Evolutionary conservation across 2,329 filamentous ascomycete species (phyloP).

Genomic region (Ophiostoma sp.): DNA sequence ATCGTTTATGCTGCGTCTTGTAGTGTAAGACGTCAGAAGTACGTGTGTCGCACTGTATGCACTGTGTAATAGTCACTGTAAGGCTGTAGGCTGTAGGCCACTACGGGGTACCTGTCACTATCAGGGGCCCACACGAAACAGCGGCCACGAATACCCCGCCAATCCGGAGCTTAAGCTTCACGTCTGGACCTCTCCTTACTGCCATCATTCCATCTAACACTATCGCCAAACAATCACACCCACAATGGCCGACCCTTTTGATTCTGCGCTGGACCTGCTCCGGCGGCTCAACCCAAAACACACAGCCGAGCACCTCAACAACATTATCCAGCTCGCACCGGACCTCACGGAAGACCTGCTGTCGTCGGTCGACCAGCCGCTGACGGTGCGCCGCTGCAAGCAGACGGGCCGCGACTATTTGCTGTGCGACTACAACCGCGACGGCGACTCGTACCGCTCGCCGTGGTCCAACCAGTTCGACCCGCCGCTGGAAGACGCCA

Average conservation of each 20-base stretch:
- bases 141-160: conserved; percentile 10
- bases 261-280: conserved; percentile 87
- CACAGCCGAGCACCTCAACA: conserved; percentile 79
- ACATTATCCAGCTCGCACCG: conserved; percentile 82
- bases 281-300: conserved; percentile 94
- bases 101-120: neutral
- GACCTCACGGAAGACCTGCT: conserved; percentile 96
- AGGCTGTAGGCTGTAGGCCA: neutral
- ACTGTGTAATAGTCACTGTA: neutral
- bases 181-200: neutral
- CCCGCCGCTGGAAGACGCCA: conserved; percentile 66
- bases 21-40: neutral
- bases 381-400: conserved; percentile 77
- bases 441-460: conserved; percentile 94
- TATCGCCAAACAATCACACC: conserved; percentile 4
- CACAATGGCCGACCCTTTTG: conserved; percentile 58
- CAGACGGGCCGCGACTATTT: conserved; percentile 92
- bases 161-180: conserved; percentile 16
- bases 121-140: conserved; percentile 4
- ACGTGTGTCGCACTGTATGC: neutral
- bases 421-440: conserved; percentile 98
- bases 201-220: neutral
- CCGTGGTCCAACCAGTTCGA: conserved; percentile 99
- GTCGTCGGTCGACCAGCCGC: conserved; percentile 92
- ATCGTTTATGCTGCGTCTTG: neutral